Base-by-base conservation (phyloP, 371 early-diverging fungal species). In the Encephalitozoon romaleae region DNA sequence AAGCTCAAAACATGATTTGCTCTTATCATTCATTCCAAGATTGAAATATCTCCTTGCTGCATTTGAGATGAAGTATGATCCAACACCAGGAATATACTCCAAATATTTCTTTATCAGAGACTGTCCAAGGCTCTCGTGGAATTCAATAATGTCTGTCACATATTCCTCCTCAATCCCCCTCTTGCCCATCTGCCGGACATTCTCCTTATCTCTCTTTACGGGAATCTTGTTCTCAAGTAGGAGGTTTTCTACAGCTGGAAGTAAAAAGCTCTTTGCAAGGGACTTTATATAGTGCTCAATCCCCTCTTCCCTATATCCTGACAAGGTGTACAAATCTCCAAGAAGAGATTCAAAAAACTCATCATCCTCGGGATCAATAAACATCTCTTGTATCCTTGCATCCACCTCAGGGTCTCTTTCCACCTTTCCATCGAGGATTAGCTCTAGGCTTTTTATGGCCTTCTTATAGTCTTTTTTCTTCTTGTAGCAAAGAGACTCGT, bases 401-500 rank as follows among this genome's bases (percentile, higher is more conserved):
- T 64, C 51, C 9, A 68, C 39, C 8, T 73, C 74, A 4, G 30
- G 32, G 43, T 81, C 78, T 9, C 25, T 43, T 9, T 41, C 32
- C n/a, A 21, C 15, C 25, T 73, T 45, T 39, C 72, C 67, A 38
- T 74, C 18, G 25, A 69, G n/a, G 28, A 72, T 71, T n/a, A 9
- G 55, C 30, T 28, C 67, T 9, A 84, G 67, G 4, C 52, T 9
- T 8, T 43, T 23, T 21, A 77, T 68, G 8, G 82, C 82, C 32
- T 81, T 68, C 25, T 53, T 65, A 65, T 81, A 81, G 26, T 82
- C 78, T 38, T 81, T 81, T 28, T 78, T 23, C n/a, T 81, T 38
- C 21, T 73, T 80, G 59, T 80, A 78, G 64, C 78, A 78, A 1
- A 82, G 64, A 23, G 78, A 81, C 45, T 74, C 63, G 68, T 85